Percentiles rank a stretch among this genome's conserved stretches.
These are phyloP conservation scores for Boletus edulis DNA, from an alignment of 768 basidiomycete species.

Conservation along the genomic window DNA sequence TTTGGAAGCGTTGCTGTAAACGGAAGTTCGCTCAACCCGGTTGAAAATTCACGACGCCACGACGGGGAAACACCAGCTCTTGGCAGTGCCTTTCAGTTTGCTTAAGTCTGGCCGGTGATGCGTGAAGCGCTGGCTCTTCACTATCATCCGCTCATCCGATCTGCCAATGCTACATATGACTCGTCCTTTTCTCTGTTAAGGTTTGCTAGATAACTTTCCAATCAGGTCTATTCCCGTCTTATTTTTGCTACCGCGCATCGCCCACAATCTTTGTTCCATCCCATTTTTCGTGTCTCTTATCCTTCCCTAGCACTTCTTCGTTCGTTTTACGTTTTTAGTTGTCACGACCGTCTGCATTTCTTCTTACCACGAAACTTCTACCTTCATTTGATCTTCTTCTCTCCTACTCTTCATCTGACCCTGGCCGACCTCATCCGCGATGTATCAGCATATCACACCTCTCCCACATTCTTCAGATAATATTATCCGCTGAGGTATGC, in stretches of 20 bases:
- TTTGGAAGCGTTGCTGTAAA: slow-evolving; percentile 50
- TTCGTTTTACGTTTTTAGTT: slow-evolving; percentile 3
- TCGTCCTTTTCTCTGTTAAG: background rate
- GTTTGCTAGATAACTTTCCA: too few relatives aligned
- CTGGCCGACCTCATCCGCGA: background rate
- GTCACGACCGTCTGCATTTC: background rate
- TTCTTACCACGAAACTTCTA: slow-evolving; percentile 1
- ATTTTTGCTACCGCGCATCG: background rate
- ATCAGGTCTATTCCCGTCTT: background rate
- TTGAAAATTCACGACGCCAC: slow-evolving; percentile 23
- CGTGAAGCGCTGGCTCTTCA: slow-evolving; percentile 6
- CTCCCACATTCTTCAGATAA: slow-evolving; percentile 10
- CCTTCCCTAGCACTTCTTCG: background rate
- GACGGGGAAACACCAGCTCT: slow-evolving; percentile 40
- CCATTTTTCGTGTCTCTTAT: background rate
- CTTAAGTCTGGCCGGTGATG: slow-evolving; percentile 28
- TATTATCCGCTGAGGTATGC: slow-evolving; percentile 16
- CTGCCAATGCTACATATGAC: slow-evolving; percentile 11
- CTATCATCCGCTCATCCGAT: background rate
- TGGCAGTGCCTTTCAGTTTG: slow-evolving; percentile 73
- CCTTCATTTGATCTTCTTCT: background rate
- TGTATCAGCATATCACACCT: background rate
- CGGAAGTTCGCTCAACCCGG: slow-evolving; percentile 36
- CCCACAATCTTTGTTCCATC: slow-evolving; percentile 5
- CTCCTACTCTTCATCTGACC: background rate